Percentiles rank a stretch among this genome's conserved stretches.
phyloP scores from a whole-genome alignment of 2,329 filamentous ascomycete genomes.

The Neofusicoccum parvum region DNA sequence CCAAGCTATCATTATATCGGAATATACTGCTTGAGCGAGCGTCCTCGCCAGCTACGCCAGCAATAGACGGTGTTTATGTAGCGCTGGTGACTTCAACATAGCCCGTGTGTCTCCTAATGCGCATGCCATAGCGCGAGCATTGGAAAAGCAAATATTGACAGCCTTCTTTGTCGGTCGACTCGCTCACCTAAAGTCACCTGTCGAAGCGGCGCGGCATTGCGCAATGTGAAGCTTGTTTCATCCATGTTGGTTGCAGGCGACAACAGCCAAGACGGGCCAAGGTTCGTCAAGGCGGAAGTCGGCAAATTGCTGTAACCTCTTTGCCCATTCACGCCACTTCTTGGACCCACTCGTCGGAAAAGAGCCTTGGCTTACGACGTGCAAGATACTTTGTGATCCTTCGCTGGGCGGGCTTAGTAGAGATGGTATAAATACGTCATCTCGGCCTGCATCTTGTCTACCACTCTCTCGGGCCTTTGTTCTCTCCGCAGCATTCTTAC shows the following conservation, averaged over 20 bases:
- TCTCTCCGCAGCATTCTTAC: background rate
- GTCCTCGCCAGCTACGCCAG: too few species aligned
- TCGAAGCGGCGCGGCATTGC: too few species aligned
- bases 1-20: too few species aligned
- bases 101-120: too few species aligned
- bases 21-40: too few species aligned
- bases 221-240: background rate
- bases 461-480: background rate
- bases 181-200: too few species aligned
- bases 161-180: too few species aligned
- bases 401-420: background rate
- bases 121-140: too few species aligned
- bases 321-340: background rate
- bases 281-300: slow-evolving; percentile 9
- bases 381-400: background rate
- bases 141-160: too few species aligned
- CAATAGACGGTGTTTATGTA: too few species aligned
- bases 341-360: background rate
- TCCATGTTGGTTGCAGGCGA: background rate
- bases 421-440: background rate
- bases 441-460: background rate
- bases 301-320: background rate
- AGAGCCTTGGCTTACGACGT: background rate
- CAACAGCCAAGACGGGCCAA: slow-evolving; percentile 9
- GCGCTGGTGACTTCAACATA: too few species aligned